Evolutionary conservation across 306 rosid genomes (phyloP).

Genomic region (Lathyrus aphaca): DNA sequence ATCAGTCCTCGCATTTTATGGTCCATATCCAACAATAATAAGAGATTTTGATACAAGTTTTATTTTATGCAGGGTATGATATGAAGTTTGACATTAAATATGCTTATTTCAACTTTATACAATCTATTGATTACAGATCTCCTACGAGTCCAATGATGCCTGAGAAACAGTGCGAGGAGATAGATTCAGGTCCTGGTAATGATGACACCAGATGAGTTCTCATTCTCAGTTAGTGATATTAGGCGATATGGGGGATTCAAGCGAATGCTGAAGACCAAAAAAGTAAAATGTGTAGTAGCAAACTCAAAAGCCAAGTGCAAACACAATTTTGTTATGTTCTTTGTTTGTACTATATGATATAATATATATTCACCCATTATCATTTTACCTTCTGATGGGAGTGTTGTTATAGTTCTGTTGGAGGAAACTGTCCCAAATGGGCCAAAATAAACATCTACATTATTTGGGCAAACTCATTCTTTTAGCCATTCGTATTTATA

Average conservation of each 20-base stretch:
- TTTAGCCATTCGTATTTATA: too few relatives aligned
- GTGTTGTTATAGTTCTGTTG: too few relatives aligned
- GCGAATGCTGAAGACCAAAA: constrained; percentile 4
- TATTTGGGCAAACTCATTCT: too few relatives aligned
- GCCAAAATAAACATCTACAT: background rate
- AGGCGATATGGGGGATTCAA: constrained; percentile 16
- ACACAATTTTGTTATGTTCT: constrained; percentile 23
- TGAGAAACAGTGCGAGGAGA: constrained; percentile 37
- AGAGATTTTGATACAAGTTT: constrained; percentile 30
- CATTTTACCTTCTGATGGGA: too few relatives aligned
- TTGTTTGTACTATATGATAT: too few relatives aligned
- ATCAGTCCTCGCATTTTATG: background rate
- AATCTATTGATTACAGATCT: constrained; percentile 59
- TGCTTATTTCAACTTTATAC: constrained; percentile 79
- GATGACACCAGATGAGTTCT: constrained; percentile 27
- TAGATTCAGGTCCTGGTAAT: constrained; percentile 39
- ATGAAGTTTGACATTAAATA: constrained; percentile 86
- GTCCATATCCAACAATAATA: constrained; percentile 17
- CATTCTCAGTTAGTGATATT: constrained; percentile 9
- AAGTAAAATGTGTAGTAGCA: background rate
- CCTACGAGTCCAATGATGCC: constrained; percentile 6
- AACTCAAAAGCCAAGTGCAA: background rate
- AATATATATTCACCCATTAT: too few relatives aligned
- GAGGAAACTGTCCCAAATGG: background rate
- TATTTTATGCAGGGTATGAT: constrained; percentile 73